Percentiles rank a stretch among this genome's conserved stretches.
phyloP scores from a whole-genome alignment of 768 basidiomycete genomes.

The Scleroderma bovista region DNA sequence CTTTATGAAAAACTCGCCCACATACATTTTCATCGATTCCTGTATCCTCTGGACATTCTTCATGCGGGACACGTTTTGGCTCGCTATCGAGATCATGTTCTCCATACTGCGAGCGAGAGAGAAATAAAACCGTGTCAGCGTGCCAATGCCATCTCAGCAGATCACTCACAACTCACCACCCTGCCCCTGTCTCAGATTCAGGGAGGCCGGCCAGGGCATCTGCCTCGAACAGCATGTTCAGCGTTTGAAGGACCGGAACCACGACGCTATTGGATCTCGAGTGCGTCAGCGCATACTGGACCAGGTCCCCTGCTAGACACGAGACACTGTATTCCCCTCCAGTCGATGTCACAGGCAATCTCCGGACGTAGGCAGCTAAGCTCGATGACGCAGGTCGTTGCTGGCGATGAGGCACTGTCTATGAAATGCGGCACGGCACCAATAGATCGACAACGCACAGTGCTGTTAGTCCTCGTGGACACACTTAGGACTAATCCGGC shows the following conservation, averaged over 20 bases:
- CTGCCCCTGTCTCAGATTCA: constrained; percentile 40
- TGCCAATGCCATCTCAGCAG: constrained; percentile 7
- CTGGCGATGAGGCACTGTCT: constrained; percentile 37
- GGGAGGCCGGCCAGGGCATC: constrained; percentile 50
- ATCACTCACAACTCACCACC: constrained; percentile 53
- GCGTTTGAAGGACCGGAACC: constrained; percentile 76
- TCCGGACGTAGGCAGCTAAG: constrained; percentile 51
- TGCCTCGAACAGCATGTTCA: constrained; percentile 67
- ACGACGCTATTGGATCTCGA: constrained; percentile 64
- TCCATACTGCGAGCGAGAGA: constrained; percentile 41
- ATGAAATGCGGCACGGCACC: constrained; percentile 4
- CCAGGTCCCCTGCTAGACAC: constrained; percentile 53
- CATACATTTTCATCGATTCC: constrained; percentile 81
- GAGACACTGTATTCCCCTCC: constrained; percentile 41
- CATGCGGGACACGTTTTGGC: constrained; percentile 57
- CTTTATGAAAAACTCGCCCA: constrained; percentile 19
- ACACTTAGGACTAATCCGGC: constrained; percentile 73
- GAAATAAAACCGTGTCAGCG: too few relatives aligned
- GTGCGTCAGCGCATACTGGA: constrained; percentile 48
- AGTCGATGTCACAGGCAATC: constrained; percentile 39
- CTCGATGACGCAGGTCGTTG: constrained; percentile 63
- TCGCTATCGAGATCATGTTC: constrained; percentile 48
- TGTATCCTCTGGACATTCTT: constrained; percentile 82
- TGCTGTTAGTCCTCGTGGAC: constrained; percentile 80
- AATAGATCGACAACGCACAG: constrained; percentile 45